Evolutionary conservation across 1,284 basidiomycete species (phyloP).

Genomic region (Abortiporus biennis): DNA sequence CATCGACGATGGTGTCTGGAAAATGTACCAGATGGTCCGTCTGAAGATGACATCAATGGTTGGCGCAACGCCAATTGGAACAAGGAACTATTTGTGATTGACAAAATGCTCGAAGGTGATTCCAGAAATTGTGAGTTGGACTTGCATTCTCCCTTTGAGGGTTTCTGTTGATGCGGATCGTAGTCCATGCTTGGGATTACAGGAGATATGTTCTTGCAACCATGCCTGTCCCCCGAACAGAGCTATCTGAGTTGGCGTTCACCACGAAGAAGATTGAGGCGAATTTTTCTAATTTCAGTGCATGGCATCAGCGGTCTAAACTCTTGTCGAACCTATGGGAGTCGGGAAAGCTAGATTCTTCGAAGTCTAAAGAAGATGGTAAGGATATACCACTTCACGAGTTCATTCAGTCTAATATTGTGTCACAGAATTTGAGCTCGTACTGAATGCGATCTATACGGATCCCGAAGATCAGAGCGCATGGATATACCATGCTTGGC

Average conservation of each 20-base stretch:
- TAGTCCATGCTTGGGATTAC: conserved; percentile 93
- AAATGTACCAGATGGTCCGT: conserved; percentile 68
- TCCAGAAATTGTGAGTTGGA: conserved; percentile 79
- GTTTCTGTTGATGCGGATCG: neutral
- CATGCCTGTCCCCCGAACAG: conserved; percentile 52
- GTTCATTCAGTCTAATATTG: neutral
- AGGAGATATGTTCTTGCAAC: conserved; percentile 75
- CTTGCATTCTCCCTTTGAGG: neutral
- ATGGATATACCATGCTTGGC: conserved; percentile 98
- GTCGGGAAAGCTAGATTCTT: conserved; percentile 41
- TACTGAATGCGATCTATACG: conserved; percentile 93
- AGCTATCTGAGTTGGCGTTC: conserved; percentile 66
- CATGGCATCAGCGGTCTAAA: conserved; percentile 97
- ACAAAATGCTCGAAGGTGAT: conserved; percentile 86
- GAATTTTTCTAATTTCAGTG: conserved; percentile 97
- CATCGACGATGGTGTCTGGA: conserved; percentile 92
- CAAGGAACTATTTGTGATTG: conserved; percentile 77
- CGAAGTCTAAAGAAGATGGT: conserved; percentile 63
- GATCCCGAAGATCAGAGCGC: conserved; percentile 95
- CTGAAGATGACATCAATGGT: conserved; percentile 38
- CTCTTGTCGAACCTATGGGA: conserved; percentile 70
- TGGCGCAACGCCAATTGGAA: conserved; percentile 82
- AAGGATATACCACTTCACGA: conserved; percentile 13
- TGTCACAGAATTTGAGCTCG: conserved; percentile 79
- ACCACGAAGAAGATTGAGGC: conserved; percentile 89